A percentile compares a stretch with the other conserved stretches of the same genome.
These are phyloP conservation scores for Alliaria petiolata DNA, from an alignment of 345 rosid species.

Conservation along the genomic window DNA sequence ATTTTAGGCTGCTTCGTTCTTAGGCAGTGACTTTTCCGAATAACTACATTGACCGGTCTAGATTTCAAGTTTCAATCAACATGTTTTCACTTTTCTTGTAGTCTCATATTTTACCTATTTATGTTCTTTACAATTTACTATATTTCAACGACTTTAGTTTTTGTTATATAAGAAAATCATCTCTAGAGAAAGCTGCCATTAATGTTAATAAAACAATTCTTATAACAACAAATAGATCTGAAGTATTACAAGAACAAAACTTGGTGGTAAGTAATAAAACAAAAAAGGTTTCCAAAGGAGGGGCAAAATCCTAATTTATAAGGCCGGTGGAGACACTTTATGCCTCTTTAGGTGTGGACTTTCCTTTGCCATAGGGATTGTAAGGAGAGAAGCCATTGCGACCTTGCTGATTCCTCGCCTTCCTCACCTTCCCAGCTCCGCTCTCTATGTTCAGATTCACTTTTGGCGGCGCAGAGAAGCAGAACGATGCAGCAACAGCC, in stretches of 20 bases:
- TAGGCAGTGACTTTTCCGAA: background rate
- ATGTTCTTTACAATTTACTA: background rate
- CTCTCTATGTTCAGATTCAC: slow-evolving; percentile 84
- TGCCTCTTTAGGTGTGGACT: slow-evolving; percentile 31
- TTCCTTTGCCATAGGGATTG: slow-evolving; percentile 86
- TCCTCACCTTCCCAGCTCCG: slow-evolving; percentile 80
- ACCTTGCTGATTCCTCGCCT: slow-evolving; percentile 42
- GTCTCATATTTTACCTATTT: background rate
- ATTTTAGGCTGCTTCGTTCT: background rate
- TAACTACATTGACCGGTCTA: background rate
- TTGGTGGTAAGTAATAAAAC: background rate
- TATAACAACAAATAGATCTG: background rate
- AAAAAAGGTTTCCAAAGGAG: background rate
- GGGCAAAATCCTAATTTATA: background rate
- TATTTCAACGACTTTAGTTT: background rate
- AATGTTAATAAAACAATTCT: background rate
- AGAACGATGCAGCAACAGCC: slow-evolving; percentile 89
- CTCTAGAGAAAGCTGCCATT: background rate
- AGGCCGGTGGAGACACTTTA: background rate
- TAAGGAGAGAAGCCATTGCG: slow-evolving; percentile 59
- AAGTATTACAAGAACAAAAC: slow-evolving; percentile 19
- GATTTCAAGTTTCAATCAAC: background rate
- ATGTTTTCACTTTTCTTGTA: background rate
- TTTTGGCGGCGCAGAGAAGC: slow-evolving; percentile 88
- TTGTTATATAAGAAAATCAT: background rate